Base-by-base conservation (phyloP, 2,329 filamentous ascomycete species). In the Chrysoporthe austroafricana region DNA sequence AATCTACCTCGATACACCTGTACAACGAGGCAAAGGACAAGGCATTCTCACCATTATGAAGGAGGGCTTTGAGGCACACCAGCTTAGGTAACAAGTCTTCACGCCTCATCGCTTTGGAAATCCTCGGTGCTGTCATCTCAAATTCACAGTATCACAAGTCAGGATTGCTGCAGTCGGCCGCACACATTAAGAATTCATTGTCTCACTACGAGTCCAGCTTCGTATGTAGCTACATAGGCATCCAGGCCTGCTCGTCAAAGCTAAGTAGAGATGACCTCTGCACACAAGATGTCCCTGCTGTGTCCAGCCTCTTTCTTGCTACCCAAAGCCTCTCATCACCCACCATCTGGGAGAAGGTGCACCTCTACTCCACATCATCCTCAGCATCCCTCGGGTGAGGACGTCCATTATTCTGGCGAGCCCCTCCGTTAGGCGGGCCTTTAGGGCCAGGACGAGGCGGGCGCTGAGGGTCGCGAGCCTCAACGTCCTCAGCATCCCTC, bases 341-440 rank as follows among this genome's bases (percentile, higher is more conserved):
- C 7, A 18, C n/a, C 7, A 50, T 50, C 8, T 50, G 46, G n/a
- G 46, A 54, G 6, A 18, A 11, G 18, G 0, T 5, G 21, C 8
- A 36, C 13, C 13, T 18, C 32, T 39, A 39, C 16, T 57, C 32
- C 2, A n/a, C 34, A 34, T 54, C 50, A 54, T 34, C 54, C 32
- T 60, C 57, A n/a, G 32, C 48, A 63, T 56, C 50, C 39, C 62
- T 52, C 3, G 36, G 36, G 36, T 63, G n/a, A 4, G 50, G 50
- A 34, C 9, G 34, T 7, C 61, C 61, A 44, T 26, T 54, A 21
- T 63, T 52, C 56, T 58, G 56, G 50, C 32, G 21, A 4, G 50
- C 21, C 13, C 50, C 26, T 39, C 14, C 16, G 6, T 26, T 26
- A n/a, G n/a, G n/a, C n/a, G n/a, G 46, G 48, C 13, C 13, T 9